Base-by-base conservation (phyloP, 768 basidiomycete species). In the Hysterangium stoloniferum region DNA sequence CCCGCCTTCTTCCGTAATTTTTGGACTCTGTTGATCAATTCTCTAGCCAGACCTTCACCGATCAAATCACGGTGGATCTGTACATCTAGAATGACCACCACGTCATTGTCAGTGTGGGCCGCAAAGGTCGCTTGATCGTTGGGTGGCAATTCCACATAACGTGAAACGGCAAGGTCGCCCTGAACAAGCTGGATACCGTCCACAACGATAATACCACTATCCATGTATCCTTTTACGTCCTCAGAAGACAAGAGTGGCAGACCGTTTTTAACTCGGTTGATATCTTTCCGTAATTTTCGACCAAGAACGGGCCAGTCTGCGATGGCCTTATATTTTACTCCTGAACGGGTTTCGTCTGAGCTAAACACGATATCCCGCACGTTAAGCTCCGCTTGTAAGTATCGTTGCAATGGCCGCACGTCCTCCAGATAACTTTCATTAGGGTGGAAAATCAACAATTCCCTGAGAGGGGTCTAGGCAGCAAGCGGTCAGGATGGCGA, bases 291-390 rank as follows among this genome's bases (percentile, higher is more conserved):
- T 44, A 99, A 75, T 68, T 96, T 98, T 60, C 82, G 80, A 43
- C 96, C 96, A 45, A 99, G 77, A 12, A 89, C 84, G n/a, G 80
- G 74, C 90, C 92, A 97, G 69, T 99, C 96, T 8, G 96, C 95
- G 25, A 84, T 82, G 4, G 84, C 94, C 48, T 81, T 81, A 74
- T 97, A 98, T 54, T 80, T 80, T 57, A 97, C 86, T 20, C 94
- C 91, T 29, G 91, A 90, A 27, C 77, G 66, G 11, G 73, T 68
- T 66, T 98, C 96, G 62, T 96, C 87, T 1, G 86, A 86, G 48
- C 84, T 93, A 75, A 96, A 89, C 54, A 87, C 65, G 58, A 99
- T 71, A 57, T 89, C 82, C 22, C 92, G 89, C 52, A 98, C 82
- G 68, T 99, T 99, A 59, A 99, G 82, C 65, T 99, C 95, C 13